phyloP scores from a whole-genome alignment of 2,329 filamentous ascomycete genomes.

The Botrytis elliptica region DNA sequence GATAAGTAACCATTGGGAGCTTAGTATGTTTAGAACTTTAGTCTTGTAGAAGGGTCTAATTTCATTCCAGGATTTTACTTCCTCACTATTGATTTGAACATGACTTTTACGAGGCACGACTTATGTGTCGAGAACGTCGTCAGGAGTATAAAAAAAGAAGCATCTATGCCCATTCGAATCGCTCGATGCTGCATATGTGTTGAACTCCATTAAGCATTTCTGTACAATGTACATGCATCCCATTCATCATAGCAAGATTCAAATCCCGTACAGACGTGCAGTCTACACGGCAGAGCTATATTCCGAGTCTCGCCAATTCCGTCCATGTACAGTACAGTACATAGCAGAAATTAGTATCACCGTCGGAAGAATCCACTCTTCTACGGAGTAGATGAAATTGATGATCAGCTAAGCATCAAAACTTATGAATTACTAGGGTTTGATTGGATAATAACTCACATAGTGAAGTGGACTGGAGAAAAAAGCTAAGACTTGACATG shows the following conservation, averaged over 20 bases:
- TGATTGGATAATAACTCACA: not conserved
- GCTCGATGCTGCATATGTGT: not conserved
- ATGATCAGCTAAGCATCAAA: conserved; percentile 7
- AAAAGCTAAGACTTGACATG: conserved; percentile 10
- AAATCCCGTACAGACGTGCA: not conserved
- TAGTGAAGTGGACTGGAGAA: not conserved
- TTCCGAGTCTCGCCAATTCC: conserved; percentile 5
- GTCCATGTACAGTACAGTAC: not conserved
- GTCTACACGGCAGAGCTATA: not conserved
- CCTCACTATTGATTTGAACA: not conserved
- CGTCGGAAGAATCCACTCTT: conserved; percentile 1
- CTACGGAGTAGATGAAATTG: not conserved
- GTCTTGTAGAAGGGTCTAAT: not conserved
- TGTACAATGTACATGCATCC: not conserved
- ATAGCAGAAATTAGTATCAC: not conserved
- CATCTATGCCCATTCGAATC: not conserved
- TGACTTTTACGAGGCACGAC: not conserved
- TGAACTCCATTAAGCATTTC: not conserved
- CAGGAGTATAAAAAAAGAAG: not conserved
- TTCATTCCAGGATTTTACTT: not conserved
- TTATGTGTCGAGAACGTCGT: not conserved
- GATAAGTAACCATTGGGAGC: not conserved
- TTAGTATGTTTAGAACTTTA: not conserved
- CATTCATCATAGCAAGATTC: not conserved
- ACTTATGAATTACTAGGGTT: conserved; percentile 10